phyloP scores from a whole-genome alignment of 176 grass and related monocot genomes.

The Oryza coarctata region DNA sequence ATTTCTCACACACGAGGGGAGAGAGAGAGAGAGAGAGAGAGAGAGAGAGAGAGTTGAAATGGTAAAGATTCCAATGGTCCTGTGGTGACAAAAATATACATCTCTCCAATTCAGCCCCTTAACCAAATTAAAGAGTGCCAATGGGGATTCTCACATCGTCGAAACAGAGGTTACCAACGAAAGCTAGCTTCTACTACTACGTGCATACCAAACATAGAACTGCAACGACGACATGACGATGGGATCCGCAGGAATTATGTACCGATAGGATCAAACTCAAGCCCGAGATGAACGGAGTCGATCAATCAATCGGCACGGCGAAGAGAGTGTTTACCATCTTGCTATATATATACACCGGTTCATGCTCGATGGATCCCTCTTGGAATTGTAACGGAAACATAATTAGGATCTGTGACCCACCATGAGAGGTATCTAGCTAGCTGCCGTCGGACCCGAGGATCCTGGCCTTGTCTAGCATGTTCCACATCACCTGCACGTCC shows the following conservation, averaged over 20 bases:
- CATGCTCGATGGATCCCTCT: not conserved
- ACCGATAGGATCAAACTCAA: not conserved
- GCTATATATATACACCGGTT: not conserved
- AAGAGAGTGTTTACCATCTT: not conserved
- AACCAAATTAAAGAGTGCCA: constrained; percentile 13
- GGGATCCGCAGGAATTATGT: not conserved
- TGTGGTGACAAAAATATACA: not conserved
- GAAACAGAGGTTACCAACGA: not conserved
- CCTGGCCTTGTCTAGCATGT: constrained; percentile 74
- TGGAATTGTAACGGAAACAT: not conserved
- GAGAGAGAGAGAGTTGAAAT: not conserved
- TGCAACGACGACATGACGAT: not conserved
- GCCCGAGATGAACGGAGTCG: not conserved
- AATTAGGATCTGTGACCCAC: not conserved
- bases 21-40: not conserved
- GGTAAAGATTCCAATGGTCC: constrained; percentile 12
- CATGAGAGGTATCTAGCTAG: constrained; percentile 29
- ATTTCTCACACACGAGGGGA: not conserved
- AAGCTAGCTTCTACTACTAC: constrained; percentile 17
- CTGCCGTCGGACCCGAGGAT: constrained; percentile 29
- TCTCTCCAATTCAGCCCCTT: constrained; percentile 35
- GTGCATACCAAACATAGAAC: not conserved
- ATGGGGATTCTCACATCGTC: constrained; percentile 32
- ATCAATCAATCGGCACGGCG: not conserved
- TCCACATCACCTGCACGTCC: constrained; percentile 85